Conservation (phyloP, 2,329 filamentous ascomycete species). For the Lachnellula cervina region DNA sequence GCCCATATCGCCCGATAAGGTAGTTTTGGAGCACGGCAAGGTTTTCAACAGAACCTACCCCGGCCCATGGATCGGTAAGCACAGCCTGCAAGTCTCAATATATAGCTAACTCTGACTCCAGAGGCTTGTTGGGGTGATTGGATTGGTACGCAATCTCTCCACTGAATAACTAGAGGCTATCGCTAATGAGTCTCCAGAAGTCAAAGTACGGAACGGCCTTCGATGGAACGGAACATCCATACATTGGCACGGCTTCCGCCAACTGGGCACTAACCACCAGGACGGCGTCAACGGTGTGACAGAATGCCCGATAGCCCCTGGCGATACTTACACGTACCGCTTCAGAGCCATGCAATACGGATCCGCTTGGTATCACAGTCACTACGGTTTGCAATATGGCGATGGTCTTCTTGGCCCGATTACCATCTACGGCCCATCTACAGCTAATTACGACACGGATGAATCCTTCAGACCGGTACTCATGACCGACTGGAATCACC, state of each 20-base stretch:
- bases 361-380: constrained; percentile 44
- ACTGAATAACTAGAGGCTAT: not conserved
- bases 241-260: constrained; percentile 45
- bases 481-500: constrained; percentile 9
- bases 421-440: constrained; percentile 41
- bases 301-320: constrained; percentile 1
- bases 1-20: not conserved
- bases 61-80: constrained; percentile 5
- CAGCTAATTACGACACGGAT: constrained; percentile 4
- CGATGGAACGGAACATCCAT: constrained; percentile 41
- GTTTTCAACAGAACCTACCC: constrained; percentile 7
- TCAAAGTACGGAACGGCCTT: constrained; percentile 9
- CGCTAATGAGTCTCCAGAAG: not conserved
- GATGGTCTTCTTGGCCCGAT: constrained; percentile 35
- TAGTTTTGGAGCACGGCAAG: constrained; percentile 1
- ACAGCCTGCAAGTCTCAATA: not conserved
- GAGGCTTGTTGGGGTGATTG: constrained; percentile 9
- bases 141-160: not conserved
- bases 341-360: constrained; percentile 35
- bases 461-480: constrained; percentile 13
- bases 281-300: constrained; percentile 4
- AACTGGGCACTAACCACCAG: constrained; percentile 22
- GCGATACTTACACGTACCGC: constrained; percentile 8
- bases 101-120: not conserved
- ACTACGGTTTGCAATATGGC: constrained; percentile 1